These are phyloP conservation scores for Sarocladiaceae sp. DNA, from an alignment of 2,329 filamentous ascomycete species.

Conservation along the genomic window DNA sequence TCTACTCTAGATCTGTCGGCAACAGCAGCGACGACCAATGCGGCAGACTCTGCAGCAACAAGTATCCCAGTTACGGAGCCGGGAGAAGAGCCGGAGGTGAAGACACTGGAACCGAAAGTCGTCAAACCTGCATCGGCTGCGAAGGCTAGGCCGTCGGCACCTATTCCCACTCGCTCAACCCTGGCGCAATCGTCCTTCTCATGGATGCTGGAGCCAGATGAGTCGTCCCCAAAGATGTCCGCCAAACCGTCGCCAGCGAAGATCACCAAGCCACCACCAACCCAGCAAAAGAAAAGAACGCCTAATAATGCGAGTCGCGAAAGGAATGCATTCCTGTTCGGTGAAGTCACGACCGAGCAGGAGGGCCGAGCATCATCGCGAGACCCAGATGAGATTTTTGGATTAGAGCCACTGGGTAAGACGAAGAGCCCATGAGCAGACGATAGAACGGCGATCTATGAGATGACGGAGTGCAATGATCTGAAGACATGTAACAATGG, in stretches of 20 bases:
- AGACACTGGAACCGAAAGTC: neutral
- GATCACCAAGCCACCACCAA: conserved; percentile 23
- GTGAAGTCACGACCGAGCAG: conserved; percentile 38
- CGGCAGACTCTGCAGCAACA: too few species aligned
- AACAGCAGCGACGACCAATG: too few species aligned
- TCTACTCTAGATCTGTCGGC: conserved; percentile 63
- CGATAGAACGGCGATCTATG: neutral
- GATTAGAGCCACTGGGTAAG: conserved; percentile 41
- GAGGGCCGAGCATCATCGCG: conserved; percentile 27
- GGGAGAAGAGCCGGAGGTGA: neutral
- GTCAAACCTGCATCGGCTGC: conserved; percentile 6
- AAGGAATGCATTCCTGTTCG: conserved; percentile 54
- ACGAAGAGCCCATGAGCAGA: conserved; percentile 15
- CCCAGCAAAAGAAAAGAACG: conserved; percentile 32
- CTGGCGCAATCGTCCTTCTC: conserved; percentile 71
- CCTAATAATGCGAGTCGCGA: conserved; percentile 43
- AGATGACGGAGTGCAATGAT: too few species aligned
- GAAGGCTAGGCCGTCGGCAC: conserved; percentile 21
- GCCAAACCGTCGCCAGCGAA: conserved; percentile 16
- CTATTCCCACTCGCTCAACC: conserved; percentile 56
- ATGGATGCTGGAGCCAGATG: conserved; percentile 66
- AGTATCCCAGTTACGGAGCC: too few species aligned
- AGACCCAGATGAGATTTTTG: conserved; percentile 46
- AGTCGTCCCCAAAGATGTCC: conserved; percentile 18
- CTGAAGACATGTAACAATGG: too few species aligned